Evolutionary conservation across 768 basidiomycete genomes (phyloP).

Genomic region (Ramaria sp.): DNA sequence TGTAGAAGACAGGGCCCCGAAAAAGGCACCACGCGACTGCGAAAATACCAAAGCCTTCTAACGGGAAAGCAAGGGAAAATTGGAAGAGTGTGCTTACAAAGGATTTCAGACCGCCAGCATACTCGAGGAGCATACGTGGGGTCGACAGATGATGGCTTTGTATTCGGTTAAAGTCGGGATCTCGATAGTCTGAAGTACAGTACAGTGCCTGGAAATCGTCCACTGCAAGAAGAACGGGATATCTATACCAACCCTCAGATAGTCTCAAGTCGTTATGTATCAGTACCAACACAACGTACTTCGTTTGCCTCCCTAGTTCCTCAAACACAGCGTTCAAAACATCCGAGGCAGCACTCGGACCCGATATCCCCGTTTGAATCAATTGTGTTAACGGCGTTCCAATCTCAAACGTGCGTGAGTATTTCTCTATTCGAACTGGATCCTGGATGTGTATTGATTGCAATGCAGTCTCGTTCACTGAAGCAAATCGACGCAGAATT

Average conservation of each 20-base stretch:
- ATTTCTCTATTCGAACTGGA: conserved; percentile 36
- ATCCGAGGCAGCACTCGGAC: conserved; percentile 39
- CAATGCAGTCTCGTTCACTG: conserved; percentile 42
- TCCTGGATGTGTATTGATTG: conserved; percentile 28
- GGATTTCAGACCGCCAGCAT: conserved; percentile 51
- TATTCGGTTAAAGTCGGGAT: conserved; percentile 58
- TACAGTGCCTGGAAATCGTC: conserved; percentile 86
- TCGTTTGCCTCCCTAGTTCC: conserved; percentile 51
- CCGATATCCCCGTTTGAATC: conserved; percentile 44
- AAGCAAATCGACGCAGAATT: conserved; percentile 48
- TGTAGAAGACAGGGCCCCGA: conserved; percentile 58
- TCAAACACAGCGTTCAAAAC: conserved; percentile 49
- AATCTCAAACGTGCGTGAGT: conserved; percentile 26
- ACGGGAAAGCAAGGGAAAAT: not conserved
- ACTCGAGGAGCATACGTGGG: conserved; percentile 71
- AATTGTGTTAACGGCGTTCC: conserved; percentile 46
- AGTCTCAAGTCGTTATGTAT: not conserved
- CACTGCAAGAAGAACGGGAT: conserved; percentile 72
- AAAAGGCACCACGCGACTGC: conserved; percentile 45
- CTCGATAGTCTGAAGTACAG: conserved; percentile 52
- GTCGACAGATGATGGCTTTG: conserved; percentile 70
- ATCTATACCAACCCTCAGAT: conserved; percentile 27
- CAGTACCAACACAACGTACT: conserved; percentile 30
- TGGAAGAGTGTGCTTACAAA: conserved; percentile 40
- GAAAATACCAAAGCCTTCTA: not conserved